Evolutionary conservation across 192 early-diverging fungal species (phyloP).

Genomic region (Mortierella antarctica): DNA sequence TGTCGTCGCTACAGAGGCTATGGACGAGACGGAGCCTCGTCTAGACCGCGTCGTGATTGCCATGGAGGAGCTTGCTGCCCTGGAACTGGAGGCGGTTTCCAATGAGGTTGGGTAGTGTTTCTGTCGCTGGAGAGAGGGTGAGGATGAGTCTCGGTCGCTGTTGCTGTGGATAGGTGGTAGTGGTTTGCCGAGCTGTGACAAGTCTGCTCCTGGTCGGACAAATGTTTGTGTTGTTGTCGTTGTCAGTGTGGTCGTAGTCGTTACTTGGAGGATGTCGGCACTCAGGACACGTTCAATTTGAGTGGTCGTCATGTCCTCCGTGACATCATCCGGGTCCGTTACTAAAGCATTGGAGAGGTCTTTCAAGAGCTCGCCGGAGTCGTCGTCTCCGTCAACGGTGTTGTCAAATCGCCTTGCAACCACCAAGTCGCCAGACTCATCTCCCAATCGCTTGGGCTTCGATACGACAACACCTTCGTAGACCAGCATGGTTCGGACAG

Average conservation of each 20-base stretch:
- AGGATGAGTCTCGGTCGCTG: constrained; percentile 1
- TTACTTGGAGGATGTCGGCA: constrained; percentile 50
- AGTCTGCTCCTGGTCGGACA: constrained; percentile 41
- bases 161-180: constrained; percentile 30
- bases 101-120: constrained; percentile 25
- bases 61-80: constrained; percentile 30
- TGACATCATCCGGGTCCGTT: constrained; percentile 49
- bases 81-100: constrained; percentile 26
- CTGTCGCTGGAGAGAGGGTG: constrained; percentile 10
- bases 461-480: constrained; percentile 73
- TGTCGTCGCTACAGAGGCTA: constrained; percentile 43
- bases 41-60: constrained; percentile 40
- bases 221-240: constrained; percentile 49
- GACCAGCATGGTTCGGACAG: constrained; percentile 56
- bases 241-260: constrained; percentile 40
- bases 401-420: constrained; percentile 7
- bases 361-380: constrained; percentile 35
- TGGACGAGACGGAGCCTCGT: constrained; percentile 48
- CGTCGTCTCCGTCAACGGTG: constrained; percentile 54
- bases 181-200: constrained; percentile 44
- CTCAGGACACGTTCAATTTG: constrained; percentile 46
- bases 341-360: constrained; percentile 41
- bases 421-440: constrained; percentile 38
- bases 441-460: constrained; percentile 46
- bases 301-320: constrained; percentile 45